Evolutionary conservation across 768 basidiomycete genomes (phyloP), one percentile per base, ranked within the genome.

Genomic region (Collybiopsis confluens): DNA sequence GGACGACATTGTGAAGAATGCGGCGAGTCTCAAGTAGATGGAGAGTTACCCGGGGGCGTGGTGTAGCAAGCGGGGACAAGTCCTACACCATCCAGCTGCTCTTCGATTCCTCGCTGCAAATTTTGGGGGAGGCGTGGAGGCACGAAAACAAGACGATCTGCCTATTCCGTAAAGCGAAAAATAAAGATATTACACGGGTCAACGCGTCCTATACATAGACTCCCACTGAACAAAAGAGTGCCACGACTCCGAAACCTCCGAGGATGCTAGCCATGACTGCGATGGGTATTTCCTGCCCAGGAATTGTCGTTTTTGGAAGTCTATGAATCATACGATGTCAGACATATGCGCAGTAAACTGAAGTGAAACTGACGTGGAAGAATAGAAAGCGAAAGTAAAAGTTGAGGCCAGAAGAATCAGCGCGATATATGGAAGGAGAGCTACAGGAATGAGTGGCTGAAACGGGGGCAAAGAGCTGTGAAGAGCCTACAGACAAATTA

Each of bases 301-400:
- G 72, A 40, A 79, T 51, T 8, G 76, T 78, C 62, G 79, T 75
- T 75, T 87, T 92, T 58, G 90, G 86, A 33, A 96, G 80, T 48
- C 93, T 95, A 71, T 58, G n/a, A n/a, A n/a, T n/a, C n/a, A n/a
- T n/a, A n/a, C n/a, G n/a, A n/a, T n/a, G n/a, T n/a, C n/a, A n/a
- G n/a, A 52, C 11, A 42, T 33, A 40, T 6, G n/a, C 6, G 38
- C 18, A 16, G 38, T n/a, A 40, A 40, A 4, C 35, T 16, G 35
- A 15, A 16, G 16, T 41, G 41, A 49, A 56, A 77, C 84, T 56
- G 65, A 90, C 85, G 84, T 96, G 56, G 93, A 86, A 69, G 91
- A 92, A 73, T 94, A 92, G 76, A 96, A 96, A 0, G 88, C 80
- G 38, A 95, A 82, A n/a, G 64, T 80, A 64, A 97, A 95, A 1